Conservation (phyloP, 129 eudicot species). For the Ambrosia trifida region DNA sequence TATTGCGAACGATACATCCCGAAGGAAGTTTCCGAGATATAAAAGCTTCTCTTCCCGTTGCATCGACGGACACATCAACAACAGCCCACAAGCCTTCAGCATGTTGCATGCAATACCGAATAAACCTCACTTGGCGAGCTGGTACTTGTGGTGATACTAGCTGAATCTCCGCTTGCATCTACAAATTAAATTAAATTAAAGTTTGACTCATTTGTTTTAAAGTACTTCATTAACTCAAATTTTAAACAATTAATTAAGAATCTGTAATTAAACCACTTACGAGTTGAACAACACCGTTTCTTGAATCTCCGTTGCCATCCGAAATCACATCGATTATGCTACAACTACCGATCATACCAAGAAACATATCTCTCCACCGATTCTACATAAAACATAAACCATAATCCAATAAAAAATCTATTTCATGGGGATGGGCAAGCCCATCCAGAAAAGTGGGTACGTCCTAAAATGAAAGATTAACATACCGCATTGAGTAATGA, state of each 20-base stretch:
- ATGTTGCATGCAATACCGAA: conserved; percentile 76
- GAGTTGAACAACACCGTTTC: conserved; percentile 63
- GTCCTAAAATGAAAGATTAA: background rate
- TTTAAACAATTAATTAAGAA: conserved; percentile 7
- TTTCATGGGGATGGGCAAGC: no score
- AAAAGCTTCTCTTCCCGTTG: conserved; percentile 46
- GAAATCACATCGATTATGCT: conserved; percentile 48
- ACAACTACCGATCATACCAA: conserved; percentile 57
- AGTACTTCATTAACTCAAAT: background rate
- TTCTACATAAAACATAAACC: conserved; percentile 37
- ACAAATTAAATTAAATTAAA: background rate
- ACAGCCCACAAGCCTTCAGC: conserved; percentile 82
- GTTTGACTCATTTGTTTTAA: background rate
- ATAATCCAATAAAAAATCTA: no score
- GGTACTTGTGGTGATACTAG: conserved; percentile 72
- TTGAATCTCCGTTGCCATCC: conserved; percentile 49
- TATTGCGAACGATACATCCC: conserved; percentile 71
- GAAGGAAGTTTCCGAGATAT: conserved; percentile 81
- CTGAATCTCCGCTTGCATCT: conserved; percentile 88
- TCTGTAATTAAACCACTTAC: conserved; percentile 35
- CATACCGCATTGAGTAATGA: conserved; percentile 63
- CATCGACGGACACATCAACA: conserved; percentile 77
- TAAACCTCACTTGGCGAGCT: conserved; percentile 58
- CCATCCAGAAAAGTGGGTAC: no score
- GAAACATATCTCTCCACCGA: conserved; percentile 65